phyloP scores from a whole-genome alignment of 345 rosid genomes.

The Odontarrhena argentea region DNA sequence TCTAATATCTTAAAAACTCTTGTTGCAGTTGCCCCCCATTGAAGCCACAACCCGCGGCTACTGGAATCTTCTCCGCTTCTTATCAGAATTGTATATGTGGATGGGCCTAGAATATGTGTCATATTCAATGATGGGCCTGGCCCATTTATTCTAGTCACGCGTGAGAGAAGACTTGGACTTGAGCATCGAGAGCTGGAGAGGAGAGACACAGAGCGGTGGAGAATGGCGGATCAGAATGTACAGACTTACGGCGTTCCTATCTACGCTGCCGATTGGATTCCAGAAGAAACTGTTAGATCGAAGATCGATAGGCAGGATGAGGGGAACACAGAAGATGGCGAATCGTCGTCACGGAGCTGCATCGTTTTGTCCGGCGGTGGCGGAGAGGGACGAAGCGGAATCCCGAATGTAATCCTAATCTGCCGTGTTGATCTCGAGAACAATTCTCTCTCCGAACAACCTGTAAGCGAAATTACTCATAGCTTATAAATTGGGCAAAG shows the following conservation, averaged over 20 bases:
- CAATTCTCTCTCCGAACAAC: slow-evolving; percentile 67
- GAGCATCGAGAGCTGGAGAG: not conserved
- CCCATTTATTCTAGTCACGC: not conserved
- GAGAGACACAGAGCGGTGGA: slow-evolving; percentile 24
- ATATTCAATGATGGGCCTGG: slow-evolving; percentile 14
- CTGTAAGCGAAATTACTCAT: slow-evolving; percentile 49
- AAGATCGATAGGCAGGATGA: slow-evolving; percentile 34
- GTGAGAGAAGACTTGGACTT: not conserved
- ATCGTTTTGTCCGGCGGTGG: slow-evolving; percentile 82
- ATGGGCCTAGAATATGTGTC: too few species aligned
- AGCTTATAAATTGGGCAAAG: not conserved
- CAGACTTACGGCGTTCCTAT: slow-evolving; percentile 86
- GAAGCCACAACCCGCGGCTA: too few species aligned
- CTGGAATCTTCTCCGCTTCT: too few species aligned
- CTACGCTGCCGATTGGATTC: slow-evolving; percentile 74
- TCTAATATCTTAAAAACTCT: too few species aligned
- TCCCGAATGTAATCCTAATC: slow-evolving; percentile 68
- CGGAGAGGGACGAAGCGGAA: slow-evolving; percentile 83
- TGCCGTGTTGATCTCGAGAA: slow-evolving; percentile 53
- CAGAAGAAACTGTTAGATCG: slow-evolving; percentile 48
- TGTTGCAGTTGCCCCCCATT: too few species aligned
- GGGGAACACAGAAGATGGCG: slow-evolving; percentile 36
- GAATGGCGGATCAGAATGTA: slow-evolving; percentile 37
- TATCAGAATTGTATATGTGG: too few species aligned
- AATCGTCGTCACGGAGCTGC: slow-evolving; percentile 38